Evolutionary conservation across 2,329 filamentous ascomycete species (phyloP).

Genomic region (Kalaharituber pfeilii): DNA sequence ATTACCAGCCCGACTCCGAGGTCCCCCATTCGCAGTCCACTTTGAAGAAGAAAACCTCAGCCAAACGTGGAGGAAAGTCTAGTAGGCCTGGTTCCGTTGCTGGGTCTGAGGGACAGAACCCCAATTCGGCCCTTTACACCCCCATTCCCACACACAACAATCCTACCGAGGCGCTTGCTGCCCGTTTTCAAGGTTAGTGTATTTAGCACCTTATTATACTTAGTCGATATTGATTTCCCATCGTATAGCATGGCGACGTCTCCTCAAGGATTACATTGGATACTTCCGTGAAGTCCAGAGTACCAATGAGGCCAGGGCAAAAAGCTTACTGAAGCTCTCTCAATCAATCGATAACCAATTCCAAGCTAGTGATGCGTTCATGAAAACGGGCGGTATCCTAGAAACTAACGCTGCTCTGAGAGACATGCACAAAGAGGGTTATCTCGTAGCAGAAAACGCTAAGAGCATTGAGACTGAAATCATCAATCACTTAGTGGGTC

Average conservation of each 20-base stretch:
- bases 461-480: constrained; percentile 83
- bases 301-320: constrained; percentile 72
- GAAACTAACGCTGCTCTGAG: constrained; percentile 70
- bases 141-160: constrained; percentile 76
- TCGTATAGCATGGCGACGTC: constrained; percentile 67
- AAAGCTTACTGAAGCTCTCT: constrained; percentile 58
- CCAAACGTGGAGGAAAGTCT: constrained; percentile 56
- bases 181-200: constrained; percentile 64
- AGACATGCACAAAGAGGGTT: constrained; percentile 63
- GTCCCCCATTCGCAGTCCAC: constrained; percentile 32
- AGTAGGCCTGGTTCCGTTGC: constrained; percentile 68
- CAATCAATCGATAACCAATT: constrained; percentile 55
- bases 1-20: constrained; percentile 5
- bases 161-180: constrained; percentile 73
- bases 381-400: constrained; percentile 65
- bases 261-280: constrained; percentile 81
- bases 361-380: constrained; percentile 50
- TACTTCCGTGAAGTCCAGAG: constrained; percentile 87
- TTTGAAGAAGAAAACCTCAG: constrained; percentile 70
- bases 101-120: constrained; percentile 63
- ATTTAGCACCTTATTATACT: neutral
- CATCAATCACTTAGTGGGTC: constrained; percentile 65
- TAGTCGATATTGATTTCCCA: constrained; percentile 2
- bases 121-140: constrained; percentile 72
- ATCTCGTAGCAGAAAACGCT: constrained; percentile 71